Conservation (phyloP, 306 rosid genomes). For the Urtica urens region DNA sequence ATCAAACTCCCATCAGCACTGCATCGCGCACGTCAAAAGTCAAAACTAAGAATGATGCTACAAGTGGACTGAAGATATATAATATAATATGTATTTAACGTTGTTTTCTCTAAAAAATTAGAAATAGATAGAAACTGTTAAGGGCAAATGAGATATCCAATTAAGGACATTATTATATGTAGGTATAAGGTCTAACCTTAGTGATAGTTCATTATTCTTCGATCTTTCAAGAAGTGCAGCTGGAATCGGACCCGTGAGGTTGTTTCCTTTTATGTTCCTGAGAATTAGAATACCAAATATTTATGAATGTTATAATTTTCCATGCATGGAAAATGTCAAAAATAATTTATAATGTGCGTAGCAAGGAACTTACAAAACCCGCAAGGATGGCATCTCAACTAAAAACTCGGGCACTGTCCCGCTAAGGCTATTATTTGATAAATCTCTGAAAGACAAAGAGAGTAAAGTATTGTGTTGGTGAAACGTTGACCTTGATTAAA, state of each 20-base stretch:
- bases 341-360: not conserved
- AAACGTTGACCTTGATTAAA: not conserved
- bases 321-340: no score
- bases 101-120: no score
- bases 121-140: no score
- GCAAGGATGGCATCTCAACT: constrained; percentile 20
- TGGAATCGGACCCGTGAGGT: constrained; percentile 25
- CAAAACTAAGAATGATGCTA: no score
- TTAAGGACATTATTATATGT: not conserved
- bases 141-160: not conserved
- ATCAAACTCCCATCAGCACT: constrained; percentile 21
- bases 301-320: no score
- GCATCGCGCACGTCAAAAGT: not conserved
- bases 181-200: no score
- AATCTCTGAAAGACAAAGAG: constrained; percentile 25
- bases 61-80: no score
- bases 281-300: not conserved
- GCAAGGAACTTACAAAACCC: constrained; percentile 29
- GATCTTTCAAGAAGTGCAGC: constrained; percentile 19
- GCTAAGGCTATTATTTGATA: constrained; percentile 31
- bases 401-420: constrained; percentile 39
- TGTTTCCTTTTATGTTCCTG: constrained; percentile 31
- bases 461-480: not conserved
- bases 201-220: constrained; percentile 21
- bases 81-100: no score